Conservation (phyloP, 1,139 yeast species). For the Yamadazyma sp. region DNA sequence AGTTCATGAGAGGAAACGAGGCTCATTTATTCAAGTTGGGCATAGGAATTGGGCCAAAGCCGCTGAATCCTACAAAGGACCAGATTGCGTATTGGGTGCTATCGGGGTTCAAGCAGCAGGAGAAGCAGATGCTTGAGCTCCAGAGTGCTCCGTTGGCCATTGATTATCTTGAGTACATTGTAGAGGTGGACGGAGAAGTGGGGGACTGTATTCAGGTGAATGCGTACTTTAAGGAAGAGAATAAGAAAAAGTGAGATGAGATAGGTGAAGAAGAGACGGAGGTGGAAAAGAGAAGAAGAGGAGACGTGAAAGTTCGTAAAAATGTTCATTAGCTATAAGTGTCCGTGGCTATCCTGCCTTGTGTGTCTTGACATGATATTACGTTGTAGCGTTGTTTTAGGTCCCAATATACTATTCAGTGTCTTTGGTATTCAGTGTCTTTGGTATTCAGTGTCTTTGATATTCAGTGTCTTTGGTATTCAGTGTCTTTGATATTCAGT, state of each 20-base stretch:
- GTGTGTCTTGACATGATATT: too few species aligned
- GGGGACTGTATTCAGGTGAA: slow-evolving; percentile 23
- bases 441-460: too few species aligned
- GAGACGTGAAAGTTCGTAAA: too few species aligned
- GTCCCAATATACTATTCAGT: too few species aligned
- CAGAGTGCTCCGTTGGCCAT: slow-evolving; percentile 18
- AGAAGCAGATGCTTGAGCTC: slow-evolving; percentile 18
- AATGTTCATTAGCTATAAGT: too few species aligned
- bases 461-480: too few species aligned
- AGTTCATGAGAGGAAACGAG: slow-evolving; percentile 7
- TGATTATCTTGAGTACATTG: slow-evolving; percentile 20
- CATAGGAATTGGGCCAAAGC: slow-evolving; percentile 49
- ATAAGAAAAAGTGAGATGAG: slow-evolving; percentile 5
- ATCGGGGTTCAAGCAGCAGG: slow-evolving; percentile 24
- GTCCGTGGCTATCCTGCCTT: too few species aligned
- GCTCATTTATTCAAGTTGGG: slow-evolving; percentile 31
- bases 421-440: too few species aligned
- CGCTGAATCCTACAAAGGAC: slow-evolving; percentile 30
- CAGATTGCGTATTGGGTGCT: slow-evolving; percentile 45
- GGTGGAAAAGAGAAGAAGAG: too few species aligned
- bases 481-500: too few species aligned
- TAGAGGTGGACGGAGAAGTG: slow-evolving; percentile 19
- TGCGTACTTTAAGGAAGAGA: slow-evolving; percentile 16
- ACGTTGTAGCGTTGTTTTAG: too few species aligned
- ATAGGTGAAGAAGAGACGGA: background rate